Evolutionary conservation across 1,284 basidiomycete species (phyloP), one percentile per base, ranked within the genome.

Genomic region (Porodaedalea pini): DNA sequence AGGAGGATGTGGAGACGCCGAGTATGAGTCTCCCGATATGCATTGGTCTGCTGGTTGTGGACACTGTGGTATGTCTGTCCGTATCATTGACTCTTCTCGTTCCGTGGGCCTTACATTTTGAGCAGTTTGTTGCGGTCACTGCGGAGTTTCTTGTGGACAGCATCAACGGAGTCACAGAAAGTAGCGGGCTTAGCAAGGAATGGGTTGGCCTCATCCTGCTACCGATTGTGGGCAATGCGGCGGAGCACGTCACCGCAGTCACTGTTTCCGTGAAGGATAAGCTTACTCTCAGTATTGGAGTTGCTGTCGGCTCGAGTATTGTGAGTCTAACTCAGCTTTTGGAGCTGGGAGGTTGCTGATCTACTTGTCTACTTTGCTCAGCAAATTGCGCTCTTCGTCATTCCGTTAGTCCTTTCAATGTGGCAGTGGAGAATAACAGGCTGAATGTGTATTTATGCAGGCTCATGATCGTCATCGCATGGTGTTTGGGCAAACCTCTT

Each of bases 301-400:
- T 94, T 34, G 92, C 93, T n/a, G 85, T 95, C 32, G 93, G 92
- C 6, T 90, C 90, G 0, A 90, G 88, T 11, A 93, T 96, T 64
- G 88, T 92, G 62, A 71, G 83, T 75, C 17, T 6, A 56, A 54
- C 39, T 54, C 61, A 51, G 64, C 61, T 45, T 19, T 57, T 37
- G 52, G 50, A 29, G 31, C 57, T 21, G 34, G 52, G 17, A 19
- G 13, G 27, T 45, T 0, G 44, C 44, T 56, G 21, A 11, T 41
- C 67, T 50, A 59, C 41, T 41, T 37, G 13, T 40, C 17, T 34
- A 31, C 3, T 41, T 58, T 54, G n/a, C 48, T 8, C 55, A 90
- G 87, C 94, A 97, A 86, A 92, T 93, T 34, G 88, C 91, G 1
- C 79, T 94, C 25, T 91, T 94, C 64, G 87, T 96, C 57, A 86